Conservation (phyloP, 495 filamentous ascomycete species). For the Endocarpon pusillum region DNA sequence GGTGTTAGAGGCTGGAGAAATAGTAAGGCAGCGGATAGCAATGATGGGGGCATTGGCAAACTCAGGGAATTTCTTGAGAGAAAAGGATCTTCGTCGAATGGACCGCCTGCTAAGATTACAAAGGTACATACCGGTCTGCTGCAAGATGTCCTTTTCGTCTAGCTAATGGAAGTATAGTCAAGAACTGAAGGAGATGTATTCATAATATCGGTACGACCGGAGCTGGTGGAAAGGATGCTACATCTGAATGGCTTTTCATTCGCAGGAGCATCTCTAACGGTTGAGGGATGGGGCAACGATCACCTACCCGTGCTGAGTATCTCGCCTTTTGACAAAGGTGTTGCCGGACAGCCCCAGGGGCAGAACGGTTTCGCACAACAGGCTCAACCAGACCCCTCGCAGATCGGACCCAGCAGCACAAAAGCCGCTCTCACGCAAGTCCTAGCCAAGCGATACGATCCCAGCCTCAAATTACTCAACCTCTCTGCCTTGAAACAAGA, state of each 20-base stretch:
- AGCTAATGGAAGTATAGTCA: constrained; percentile 63
- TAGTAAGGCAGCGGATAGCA: constrained; percentile 54
- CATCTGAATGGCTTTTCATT: constrained; percentile 47
- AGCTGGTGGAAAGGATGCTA: constrained; percentile 40
- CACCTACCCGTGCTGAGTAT: constrained; percentile 15
- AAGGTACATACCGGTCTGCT: constrained; percentile 86
- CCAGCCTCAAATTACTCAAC: constrained; percentile 53
- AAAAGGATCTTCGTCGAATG: constrained; percentile 39
- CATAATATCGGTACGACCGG: constrained; percentile 46
- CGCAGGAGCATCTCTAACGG: constrained; percentile 41
- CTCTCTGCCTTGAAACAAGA: constrained; percentile 60
- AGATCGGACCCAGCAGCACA: constrained; percentile 16
- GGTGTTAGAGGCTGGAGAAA: constrained; percentile 53
- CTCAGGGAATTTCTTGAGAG: constrained; percentile 69
- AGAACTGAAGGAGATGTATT: constrained; percentile 50
- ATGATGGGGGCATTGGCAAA: constrained; percentile 52
- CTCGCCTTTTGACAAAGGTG: too few species aligned
- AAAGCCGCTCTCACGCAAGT: constrained; percentile 34
- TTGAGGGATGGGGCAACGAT: constrained; percentile 30
- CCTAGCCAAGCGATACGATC: constrained; percentile 56
- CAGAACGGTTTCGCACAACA: constrained; percentile 14
- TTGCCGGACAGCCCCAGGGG: constrained; percentile 10
- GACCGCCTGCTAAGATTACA: constrained; percentile 46
- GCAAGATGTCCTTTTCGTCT: constrained; percentile 40
- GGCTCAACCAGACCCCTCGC: constrained; percentile 28